Conservation (phyloP, 1,139 yeast species). For the Blastobotrys persicus region DNA sequence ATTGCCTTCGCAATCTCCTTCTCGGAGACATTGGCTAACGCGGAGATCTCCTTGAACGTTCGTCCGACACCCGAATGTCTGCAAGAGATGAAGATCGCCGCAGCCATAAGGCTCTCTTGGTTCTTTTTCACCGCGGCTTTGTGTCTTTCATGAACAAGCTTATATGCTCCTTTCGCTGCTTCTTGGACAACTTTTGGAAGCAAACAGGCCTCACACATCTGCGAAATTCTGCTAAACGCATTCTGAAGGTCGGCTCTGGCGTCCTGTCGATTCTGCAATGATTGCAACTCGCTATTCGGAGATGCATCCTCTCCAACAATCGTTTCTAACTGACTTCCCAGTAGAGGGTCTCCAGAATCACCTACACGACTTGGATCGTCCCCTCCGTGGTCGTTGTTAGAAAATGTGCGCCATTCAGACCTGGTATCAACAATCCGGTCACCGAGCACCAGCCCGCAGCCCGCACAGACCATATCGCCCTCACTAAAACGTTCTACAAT, state of each 20-base stretch:
- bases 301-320: slow-evolving; percentile 68
- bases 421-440: slow-evolving; percentile 91
- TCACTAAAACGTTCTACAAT: slow-evolving; percentile 91
- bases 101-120: slow-evolving; percentile 93
- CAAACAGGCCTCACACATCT: slow-evolving; percentile 95
- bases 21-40: slow-evolving; percentile 86
- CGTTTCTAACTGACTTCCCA: slow-evolving; percentile 89
- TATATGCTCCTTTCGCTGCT: slow-evolving; percentile 94
- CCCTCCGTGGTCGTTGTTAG: slow-evolving; percentile 93
- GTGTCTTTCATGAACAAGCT: slow-evolving; percentile 85
- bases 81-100: slow-evolving; percentile 91
- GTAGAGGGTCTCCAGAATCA: slow-evolving; percentile 87
- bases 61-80: slow-evolving; percentile 92
- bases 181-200: slow-evolving; percentile 92
- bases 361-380: slow-evolving; percentile 99
- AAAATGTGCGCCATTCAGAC: slow-evolving; percentile 97
- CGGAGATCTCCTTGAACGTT: slow-evolving; percentile 93
- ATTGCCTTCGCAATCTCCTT: slow-evolving; percentile 80
- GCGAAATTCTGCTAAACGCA: slow-evolving; percentile 87
- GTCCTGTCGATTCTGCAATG: slow-evolving; percentile 83
- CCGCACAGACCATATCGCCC: slow-evolving; percentile 96
- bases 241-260: slow-evolving; percentile 85
- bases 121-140: slow-evolving; percentile 75
- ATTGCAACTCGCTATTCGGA: slow-evolving; percentile 77
- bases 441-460: slow-evolving; percentile 90